phyloP scores from a whole-genome alignment of 2,329 filamentous ascomycete species.

The Sarocladiaceae sp. region DNA sequence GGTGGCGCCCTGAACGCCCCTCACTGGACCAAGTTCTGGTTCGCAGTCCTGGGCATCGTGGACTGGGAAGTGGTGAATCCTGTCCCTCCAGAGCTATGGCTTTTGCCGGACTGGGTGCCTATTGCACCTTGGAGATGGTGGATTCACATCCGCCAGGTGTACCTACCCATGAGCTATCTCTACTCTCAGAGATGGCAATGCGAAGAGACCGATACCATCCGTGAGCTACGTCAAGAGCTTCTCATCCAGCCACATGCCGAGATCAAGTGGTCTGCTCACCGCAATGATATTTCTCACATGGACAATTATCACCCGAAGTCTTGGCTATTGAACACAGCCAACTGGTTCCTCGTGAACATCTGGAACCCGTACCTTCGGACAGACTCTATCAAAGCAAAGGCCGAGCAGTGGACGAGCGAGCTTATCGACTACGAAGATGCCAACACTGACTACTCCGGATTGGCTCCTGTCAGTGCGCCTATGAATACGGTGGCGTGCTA shows the following conservation, averaged over 20 bases:
- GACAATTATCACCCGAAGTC: constrained; percentile 96
- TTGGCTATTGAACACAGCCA: constrained; percentile 70
- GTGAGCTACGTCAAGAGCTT: constrained; percentile 70
- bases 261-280: constrained; percentile 70
- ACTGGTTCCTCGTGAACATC: constrained; percentile 71
- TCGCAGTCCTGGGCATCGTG: constrained; percentile 74
- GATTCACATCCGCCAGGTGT: constrained; percentile 98
- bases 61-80: constrained; percentile 94
- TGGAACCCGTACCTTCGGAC: constrained; percentile 75
- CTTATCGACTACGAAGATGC: constrained; percentile 86
- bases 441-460: constrained; percentile 80
- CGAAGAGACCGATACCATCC: constrained; percentile 67
- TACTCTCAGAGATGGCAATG: constrained; percentile 79
- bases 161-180: constrained; percentile 82
- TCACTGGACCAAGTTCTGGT: constrained; percentile 97
- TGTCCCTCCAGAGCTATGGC: constrained; percentile 87
- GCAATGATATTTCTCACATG: constrained; percentile 70
- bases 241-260: constrained; percentile 71
- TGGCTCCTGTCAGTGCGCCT: constrained; percentile 83
- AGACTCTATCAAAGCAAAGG: constrained; percentile 57
- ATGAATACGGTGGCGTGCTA: constrained; percentile 89
- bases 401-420: constrained; percentile 75
- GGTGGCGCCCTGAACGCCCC: constrained; percentile 79
- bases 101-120: constrained; percentile 85
- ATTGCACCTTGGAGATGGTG: constrained; percentile 93